Conservation (phyloP, 306 rosid genomes). For the Clitoria ternatea region DNA sequence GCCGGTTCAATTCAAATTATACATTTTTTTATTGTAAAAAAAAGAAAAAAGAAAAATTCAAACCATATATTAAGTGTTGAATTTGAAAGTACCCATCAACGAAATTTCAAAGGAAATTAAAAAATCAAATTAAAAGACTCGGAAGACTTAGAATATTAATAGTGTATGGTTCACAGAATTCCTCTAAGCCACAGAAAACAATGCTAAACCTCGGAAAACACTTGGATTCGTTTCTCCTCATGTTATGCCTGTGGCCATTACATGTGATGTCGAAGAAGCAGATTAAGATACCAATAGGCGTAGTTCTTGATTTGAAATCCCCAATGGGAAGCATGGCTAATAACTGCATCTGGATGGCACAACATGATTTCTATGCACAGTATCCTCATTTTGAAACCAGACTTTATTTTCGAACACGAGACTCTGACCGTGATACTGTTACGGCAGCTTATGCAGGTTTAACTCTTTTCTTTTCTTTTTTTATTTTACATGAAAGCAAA, state of each 20-base stretch:
- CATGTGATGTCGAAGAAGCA: not conserved
- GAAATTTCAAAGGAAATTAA: not conserved
- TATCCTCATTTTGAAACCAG: not conserved
- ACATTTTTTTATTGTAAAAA: no score
- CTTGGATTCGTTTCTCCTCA: not conserved
- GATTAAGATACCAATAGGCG: not conserved
- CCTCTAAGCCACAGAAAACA: not conserved
- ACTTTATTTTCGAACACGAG: not conserved
- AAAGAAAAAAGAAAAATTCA: no score
- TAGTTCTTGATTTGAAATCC: not conserved
- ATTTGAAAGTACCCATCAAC: no score
- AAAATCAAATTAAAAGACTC: not conserved
- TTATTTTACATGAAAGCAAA: no score
- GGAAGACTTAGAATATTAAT: not conserved
- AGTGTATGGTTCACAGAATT: not conserved
- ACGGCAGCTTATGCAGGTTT: not conserved
- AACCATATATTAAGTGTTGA: no score
- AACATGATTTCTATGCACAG: not conserved
- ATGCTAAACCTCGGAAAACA: not conserved
- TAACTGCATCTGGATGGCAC: not conserved
- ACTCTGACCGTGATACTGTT: not conserved
- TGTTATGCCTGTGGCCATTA: not conserved
- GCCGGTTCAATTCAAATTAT: no score
- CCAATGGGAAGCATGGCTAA: not conserved
- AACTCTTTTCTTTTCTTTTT: no score